phyloP scores from a whole-genome alignment of 176 grass and related monocot species.

The Oryza glaberrima region DNA sequence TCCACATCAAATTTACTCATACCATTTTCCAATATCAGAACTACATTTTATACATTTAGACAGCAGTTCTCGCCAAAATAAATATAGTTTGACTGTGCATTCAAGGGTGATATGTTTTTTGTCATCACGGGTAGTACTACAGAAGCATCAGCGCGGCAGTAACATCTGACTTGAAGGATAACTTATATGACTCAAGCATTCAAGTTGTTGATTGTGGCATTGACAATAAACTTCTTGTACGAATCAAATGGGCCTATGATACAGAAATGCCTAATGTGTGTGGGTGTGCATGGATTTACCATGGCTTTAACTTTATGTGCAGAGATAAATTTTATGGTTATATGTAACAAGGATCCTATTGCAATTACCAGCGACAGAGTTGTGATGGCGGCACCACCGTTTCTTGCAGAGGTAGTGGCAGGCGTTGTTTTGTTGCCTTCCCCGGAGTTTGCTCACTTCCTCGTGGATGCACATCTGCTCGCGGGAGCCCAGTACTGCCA shows the following conservation, averaged over 20 bases:
- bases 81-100: background rate
- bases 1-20: background rate
- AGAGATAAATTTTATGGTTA: background rate
- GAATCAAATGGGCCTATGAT: conserved; percentile 5
- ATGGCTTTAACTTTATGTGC: conserved; percentile 22
- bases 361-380: conserved; percentile 65
- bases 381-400: conserved; percentile 65
- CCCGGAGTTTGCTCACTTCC: conserved; percentile 64
- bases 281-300: background rate
- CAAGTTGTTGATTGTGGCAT: conserved; percentile 9
- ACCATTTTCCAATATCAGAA: background rate
- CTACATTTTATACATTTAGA: background rate
- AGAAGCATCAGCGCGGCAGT: conserved; percentile 17
- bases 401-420: conserved; percentile 93
- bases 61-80: background rate
- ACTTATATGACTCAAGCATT: conserved; percentile 18
- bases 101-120: background rate
- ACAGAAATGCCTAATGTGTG: conserved; percentile 5
- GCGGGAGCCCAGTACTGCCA: conserved; percentile 85
- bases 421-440: conserved; percentile 83
- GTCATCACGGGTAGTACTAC: background rate
- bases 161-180: conserved; percentile 22
- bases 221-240: conserved; percentile 20
- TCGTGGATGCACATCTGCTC: conserved; percentile 98
- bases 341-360: conserved; percentile 2